phyloP scores from a whole-genome alignment of 2,329 filamentous ascomycete genomes.

The Akanthomyces uredinophilus region DNA sequence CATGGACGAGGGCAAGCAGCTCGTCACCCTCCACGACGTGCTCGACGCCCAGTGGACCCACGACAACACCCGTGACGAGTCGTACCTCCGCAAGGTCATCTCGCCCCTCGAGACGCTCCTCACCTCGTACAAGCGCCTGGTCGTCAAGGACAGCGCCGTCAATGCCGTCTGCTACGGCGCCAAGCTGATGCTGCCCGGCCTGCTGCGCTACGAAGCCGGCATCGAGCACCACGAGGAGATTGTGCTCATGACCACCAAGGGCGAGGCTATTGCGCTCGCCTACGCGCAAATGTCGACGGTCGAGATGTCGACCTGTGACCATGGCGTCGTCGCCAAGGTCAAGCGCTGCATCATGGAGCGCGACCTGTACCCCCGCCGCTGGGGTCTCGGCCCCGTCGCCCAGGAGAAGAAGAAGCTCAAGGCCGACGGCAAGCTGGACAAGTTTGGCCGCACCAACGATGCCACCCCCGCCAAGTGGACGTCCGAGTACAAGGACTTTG shows the following conservation, averaged over 20 bases:
- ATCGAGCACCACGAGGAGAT: slow-evolving; percentile 96
- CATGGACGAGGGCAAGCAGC: slow-evolving; percentile 83
- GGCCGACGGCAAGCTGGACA: slow-evolving; percentile 95
- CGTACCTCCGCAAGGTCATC: slow-evolving; percentile 86
- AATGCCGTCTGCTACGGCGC: slow-evolving; percentile 98
- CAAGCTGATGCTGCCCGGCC: slow-evolving; percentile 96
- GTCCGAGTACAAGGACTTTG: slow-evolving; percentile 86
- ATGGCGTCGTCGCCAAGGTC: slow-evolving; percentile 96
- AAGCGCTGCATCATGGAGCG: slow-evolving; percentile 99
- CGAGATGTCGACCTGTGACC: slow-evolving; percentile 93
- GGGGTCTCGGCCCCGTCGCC: slow-evolving; percentile 91
- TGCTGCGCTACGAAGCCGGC: slow-evolving; percentile 82
- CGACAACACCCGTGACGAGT: slow-evolving; percentile 94
- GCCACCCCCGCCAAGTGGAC: slow-evolving; percentile 92
- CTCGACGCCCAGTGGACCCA: slow-evolving; percentile 93
- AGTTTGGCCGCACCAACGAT: slow-evolving; percentile 90
- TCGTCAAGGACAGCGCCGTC: slow-evolving; percentile 79
- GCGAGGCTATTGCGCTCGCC: slow-evolving; percentile 92
- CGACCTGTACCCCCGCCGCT: slow-evolving; percentile 92
- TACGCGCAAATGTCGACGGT: slow-evolving; percentile 98
- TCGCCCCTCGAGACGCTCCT: slow-evolving; percentile 88
- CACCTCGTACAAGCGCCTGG: slow-evolving; percentile 89
- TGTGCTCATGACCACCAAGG: slow-evolving; percentile 98
- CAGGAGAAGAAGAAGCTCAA: slow-evolving; percentile 99
- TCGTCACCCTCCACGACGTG: slow-evolving; percentile 83